Percentiles rank a stretch among this genome's conserved stretches.
Evolutionary conservation across 2,329 filamentous ascomycete genomes (phyloP).

Genomic region (Aureobasidium sp.): DNA sequence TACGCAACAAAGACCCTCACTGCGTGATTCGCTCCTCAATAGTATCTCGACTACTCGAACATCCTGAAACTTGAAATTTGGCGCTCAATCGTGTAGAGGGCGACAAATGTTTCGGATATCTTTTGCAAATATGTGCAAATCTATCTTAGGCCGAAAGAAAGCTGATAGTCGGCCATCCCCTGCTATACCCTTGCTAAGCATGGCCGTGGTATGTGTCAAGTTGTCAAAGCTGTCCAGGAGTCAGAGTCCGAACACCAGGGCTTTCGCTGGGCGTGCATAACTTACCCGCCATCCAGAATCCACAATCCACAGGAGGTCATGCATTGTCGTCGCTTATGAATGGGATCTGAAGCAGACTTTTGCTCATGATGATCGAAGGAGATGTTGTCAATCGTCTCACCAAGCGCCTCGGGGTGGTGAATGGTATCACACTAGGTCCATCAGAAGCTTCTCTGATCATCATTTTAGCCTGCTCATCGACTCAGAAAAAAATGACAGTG

Average conservation of each 20-base stretch:
- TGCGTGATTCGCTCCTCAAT: not conserved
- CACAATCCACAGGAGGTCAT: not conserved
- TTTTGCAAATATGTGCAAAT: not conserved
- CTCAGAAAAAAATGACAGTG: conserved; percentile 8
- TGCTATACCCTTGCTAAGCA: not conserved
- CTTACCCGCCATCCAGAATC: conserved; percentile 1
- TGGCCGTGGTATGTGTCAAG: not conserved
- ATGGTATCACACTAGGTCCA: not conserved
- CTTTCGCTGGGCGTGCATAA: conserved; percentile 9
- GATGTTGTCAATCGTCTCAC: not conserved
- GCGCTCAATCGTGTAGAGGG: not conserved
- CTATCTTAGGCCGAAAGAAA: not conserved
- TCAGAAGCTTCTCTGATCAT: not conserved
- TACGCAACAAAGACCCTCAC: not conserved
- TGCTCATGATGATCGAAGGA: not conserved
- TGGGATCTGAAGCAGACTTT: not conserved
- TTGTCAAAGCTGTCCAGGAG: not conserved
- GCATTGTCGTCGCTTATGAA: conserved; percentile 5
- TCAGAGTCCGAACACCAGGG: not conserved
- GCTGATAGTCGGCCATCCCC: not conserved
- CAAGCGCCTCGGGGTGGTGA: not conserved
- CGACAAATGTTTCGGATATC: not conserved
- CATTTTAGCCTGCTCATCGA: conserved; percentile 5
- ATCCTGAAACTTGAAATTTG: conserved; percentile 4
- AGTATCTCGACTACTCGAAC: not conserved